Base-by-base conservation (phyloP, 1,284 basidiomycete genomes). In the Melampsora americana region DNA sequence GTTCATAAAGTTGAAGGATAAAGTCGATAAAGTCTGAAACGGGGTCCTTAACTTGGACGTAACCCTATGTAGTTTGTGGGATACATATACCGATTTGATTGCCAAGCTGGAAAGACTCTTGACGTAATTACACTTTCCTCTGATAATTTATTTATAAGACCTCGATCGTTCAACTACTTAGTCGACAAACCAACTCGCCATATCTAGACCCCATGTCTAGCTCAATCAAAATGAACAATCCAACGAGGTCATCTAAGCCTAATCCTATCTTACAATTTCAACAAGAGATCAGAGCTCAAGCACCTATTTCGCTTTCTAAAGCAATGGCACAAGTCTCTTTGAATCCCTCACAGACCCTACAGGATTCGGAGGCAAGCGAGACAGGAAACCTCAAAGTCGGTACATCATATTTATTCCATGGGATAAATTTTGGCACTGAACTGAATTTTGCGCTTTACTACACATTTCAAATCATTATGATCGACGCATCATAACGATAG, bases 281-380 rank as follows among this genome's bases (percentile, higher is more conserved):
- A 26, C 60, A 62, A 62, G 60, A 62, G 18, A 62, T 62, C 18
- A 6, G 60, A 62, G 60, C 60, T 32, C 60, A 26, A 62, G 60
- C n/a, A 62, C 30, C 23, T 18, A 26, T 6, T 18, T 62, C 26
- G 7, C 5, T 62, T 26, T 62, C 50, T 20, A 53, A 53, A 53
- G 50, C 20, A 53, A 20, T 53, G 18, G 50, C 26, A 16, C 60
- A 62, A 62, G 20, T 28, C 60, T 62, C 60, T 53, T 26, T 62
- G 26, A 28, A 18, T n/a, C 26, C 60, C 28, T 28, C 60, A n/a
- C 60, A 26, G 30, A 32, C 5, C 30, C 35, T 35, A 35, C 35
- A 35, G 9, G 20, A 18, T 18, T 11, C 60, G 1, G 30, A 28
- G 30, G 60, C 5, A 23, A 32, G 7, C 30, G 60, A 62, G 26